Conservation (phyloP, 2,329 filamentous ascomycete genomes). For the Cladophialophora psammophila region DNA sequence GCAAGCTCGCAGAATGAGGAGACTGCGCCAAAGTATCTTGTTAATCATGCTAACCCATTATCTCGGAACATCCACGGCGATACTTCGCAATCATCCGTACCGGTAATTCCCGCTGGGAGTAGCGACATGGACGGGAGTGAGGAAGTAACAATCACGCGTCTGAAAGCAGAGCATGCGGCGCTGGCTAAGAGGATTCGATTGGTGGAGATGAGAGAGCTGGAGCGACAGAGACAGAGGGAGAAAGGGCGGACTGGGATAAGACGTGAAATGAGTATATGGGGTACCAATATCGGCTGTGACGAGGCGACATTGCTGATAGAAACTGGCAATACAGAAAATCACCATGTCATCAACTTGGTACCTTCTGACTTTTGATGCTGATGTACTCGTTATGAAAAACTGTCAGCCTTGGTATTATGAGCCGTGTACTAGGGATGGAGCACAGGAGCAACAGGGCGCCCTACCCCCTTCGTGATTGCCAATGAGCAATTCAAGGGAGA, state of each 20-base stretch:
- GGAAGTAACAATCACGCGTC: neutral
- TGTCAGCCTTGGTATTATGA: too few relatives aligned
- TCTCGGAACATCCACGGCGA: neutral
- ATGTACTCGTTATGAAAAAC: too few relatives aligned
- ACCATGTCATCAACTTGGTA: too few relatives aligned
- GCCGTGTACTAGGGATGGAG: too few relatives aligned
- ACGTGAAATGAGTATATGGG: neutral
- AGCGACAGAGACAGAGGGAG: slow-evolving; percentile 1
- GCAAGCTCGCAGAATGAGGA: neutral
- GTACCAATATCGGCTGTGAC: neutral
- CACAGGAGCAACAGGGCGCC: too few relatives aligned
- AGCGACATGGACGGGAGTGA: neutral
- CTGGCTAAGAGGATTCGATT: neutral
- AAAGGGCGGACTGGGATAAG: neutral
- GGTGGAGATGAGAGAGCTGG: neutral
- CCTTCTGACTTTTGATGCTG: too few relatives aligned
- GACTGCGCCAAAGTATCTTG: neutral
- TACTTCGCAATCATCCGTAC: neutral
- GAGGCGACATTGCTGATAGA: neutral
- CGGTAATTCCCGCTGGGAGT: neutral
- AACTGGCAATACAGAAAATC: too few relatives aligned
- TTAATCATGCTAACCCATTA: neutral
- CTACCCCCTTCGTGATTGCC: too few relatives aligned
- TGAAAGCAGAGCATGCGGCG: slow-evolving; percentile 1
- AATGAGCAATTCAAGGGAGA: too few relatives aligned